phyloP scores from a whole-genome alignment of 768 basidiomycete species.

The Myochromella boudieri region DNA sequence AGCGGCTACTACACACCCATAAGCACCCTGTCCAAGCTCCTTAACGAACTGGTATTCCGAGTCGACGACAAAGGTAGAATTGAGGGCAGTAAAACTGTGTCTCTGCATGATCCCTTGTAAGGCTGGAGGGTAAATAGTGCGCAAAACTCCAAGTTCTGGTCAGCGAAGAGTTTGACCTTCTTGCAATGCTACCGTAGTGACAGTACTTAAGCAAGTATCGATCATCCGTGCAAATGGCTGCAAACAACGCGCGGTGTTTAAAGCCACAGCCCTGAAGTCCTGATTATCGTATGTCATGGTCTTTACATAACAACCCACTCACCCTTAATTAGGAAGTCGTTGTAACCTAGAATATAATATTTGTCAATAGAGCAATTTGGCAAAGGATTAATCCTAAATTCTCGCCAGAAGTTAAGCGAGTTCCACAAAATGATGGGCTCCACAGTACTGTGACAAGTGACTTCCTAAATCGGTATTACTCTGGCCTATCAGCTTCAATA shows the following conservation, averaged over 20 bases:
- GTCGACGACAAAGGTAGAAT: slow-evolving; percentile 86
- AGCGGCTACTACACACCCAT: slow-evolving; percentile 89
- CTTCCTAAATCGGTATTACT: too few species aligned
- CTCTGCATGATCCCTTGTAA: slow-evolving; percentile 52
- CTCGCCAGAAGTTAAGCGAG: too few species aligned
- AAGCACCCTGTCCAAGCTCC: slow-evolving; percentile 95
- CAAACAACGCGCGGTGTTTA: slow-evolving; percentile 16
- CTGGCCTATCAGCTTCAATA: too few species aligned
- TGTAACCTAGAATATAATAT: too few species aligned
- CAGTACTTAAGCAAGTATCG: slow-evolving; percentile 11
- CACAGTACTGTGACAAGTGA: too few species aligned
- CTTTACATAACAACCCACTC: background rate
- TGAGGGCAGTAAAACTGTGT: slow-evolving; percentile 79
- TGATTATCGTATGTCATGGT: background rate
- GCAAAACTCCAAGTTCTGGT: slow-evolving; percentile 8
- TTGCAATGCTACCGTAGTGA: background rate
- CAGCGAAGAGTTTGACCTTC: slow-evolving; percentile 3
- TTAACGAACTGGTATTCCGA: slow-evolving; percentile 92
- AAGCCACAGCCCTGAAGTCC: background rate
- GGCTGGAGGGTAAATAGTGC: slow-evolving; percentile 7
- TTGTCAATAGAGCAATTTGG: too few species aligned
- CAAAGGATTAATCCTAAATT: too few species aligned
- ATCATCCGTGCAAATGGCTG: slow-evolving; percentile 14
- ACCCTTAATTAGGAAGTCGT: too few species aligned
- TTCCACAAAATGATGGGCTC: too few species aligned